Percentiles rank a stretch among this genome's conserved stretches.
phyloP scores from a whole-genome alignment of 2,329 filamentous ascomycete species.

The Fusarium penzigii region DNA sequence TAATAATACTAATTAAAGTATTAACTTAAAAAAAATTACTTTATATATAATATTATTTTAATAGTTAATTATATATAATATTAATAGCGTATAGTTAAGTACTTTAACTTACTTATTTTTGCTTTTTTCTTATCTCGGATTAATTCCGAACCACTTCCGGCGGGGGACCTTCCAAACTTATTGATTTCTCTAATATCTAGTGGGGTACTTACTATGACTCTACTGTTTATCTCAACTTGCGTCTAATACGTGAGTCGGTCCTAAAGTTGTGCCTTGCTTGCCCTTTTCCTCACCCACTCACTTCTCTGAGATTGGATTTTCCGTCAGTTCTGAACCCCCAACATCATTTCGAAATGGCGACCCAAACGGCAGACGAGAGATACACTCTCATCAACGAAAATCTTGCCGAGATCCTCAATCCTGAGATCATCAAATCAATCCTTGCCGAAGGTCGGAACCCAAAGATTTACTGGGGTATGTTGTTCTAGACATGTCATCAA shows the following conservation, averaged over 20 bases:
- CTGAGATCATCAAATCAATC: slow-evolving; percentile 77
- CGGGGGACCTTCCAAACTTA: too few relatives aligned
- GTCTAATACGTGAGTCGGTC: background rate
- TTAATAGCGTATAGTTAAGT: too few relatives aligned
- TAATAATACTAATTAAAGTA: too few relatives aligned
- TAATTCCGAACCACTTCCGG: too few relatives aligned
- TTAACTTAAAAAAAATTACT: too few relatives aligned
- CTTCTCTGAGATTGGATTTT: background rate
- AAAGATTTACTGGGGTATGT: slow-evolving; percentile 79
- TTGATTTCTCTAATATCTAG: too few relatives aligned
- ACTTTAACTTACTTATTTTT: too few relatives aligned
- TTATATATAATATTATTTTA: too few relatives aligned
- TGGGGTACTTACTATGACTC: background rate
- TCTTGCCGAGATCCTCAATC: slow-evolving; percentile 79
- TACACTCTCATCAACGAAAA: slow-evolving; percentile 78
- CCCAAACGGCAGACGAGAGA: slow-evolving; percentile 50
- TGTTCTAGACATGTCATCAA: background rate
- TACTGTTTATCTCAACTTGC: slow-evolving; percentile 31
- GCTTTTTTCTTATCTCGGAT: too few relatives aligned
- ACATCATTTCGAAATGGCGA: slow-evolving; percentile 6
- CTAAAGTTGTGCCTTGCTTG: background rate
- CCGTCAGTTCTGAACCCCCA: background rate
- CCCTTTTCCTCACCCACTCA: background rate
- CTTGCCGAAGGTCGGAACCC: slow-evolving; percentile 69
- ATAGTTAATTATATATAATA: too few relatives aligned